Evolutionary conservation across 441 rosid genomes (phyloP).

Genomic region (Melastoma candidum): DNA sequence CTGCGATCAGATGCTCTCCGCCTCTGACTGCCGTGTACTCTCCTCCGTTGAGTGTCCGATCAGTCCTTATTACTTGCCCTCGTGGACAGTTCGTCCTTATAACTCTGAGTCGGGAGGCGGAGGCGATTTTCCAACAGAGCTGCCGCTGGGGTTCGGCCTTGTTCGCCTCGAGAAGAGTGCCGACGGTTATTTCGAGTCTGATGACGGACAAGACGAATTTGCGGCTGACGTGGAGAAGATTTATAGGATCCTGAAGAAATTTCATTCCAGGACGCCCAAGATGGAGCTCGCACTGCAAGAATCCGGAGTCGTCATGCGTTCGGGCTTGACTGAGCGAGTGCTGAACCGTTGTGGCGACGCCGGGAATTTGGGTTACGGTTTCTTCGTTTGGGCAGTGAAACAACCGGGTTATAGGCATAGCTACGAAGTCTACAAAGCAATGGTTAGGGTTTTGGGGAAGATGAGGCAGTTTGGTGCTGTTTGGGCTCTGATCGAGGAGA

Average conservation of each 20-base stretch:
- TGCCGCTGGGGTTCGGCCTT: constrained; percentile 25
- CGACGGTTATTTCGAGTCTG: constrained; percentile 1
- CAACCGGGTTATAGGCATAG: constrained; percentile 60
- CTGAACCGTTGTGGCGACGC: constrained; percentile 79
- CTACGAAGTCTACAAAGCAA: constrained; percentile 62
- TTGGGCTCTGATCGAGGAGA: constrained; percentile 80
- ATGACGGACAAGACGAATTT: constrained; percentile 36
- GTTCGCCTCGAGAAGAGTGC: constrained; percentile 26
- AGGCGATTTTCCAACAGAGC: neutral
- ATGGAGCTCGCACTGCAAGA: constrained; percentile 64
- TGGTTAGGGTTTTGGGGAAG: constrained; percentile 69
- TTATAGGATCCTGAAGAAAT: constrained; percentile 56
- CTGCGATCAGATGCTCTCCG: no score
- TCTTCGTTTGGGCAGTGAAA: constrained; percentile 69
- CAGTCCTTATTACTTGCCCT: no score
- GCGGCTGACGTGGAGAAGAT: constrained; percentile 66
- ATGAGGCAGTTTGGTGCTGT: constrained; percentile 88
- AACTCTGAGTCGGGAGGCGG: neutral
- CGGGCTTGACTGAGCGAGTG: constrained; percentile 58
- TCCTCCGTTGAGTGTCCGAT: no score
- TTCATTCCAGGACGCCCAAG: constrained; percentile 63
- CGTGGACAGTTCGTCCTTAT: no score
- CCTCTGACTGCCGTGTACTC: no score
- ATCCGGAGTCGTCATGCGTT: constrained; percentile 49
- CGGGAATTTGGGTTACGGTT: constrained; percentile 65